These are phyloP conservation scores for Glycyrrhiza uralensis DNA, from an alignment of 306 rosid species.

Conservation along the genomic window DNA sequence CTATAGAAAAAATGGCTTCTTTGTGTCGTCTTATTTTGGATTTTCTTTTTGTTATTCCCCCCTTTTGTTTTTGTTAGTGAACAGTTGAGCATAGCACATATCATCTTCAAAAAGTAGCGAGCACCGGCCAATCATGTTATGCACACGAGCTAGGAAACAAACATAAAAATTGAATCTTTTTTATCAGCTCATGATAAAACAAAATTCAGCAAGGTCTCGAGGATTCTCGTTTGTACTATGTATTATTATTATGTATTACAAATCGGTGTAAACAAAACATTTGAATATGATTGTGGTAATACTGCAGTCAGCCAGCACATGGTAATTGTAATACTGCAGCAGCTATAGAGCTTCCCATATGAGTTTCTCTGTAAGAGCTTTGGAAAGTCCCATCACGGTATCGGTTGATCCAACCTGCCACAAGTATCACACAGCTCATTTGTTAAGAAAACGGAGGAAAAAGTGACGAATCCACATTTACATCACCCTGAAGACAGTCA, in stretches of 20 bases:
- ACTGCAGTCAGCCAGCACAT: background rate
- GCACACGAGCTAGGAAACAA: background rate
- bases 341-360: conserved; percentile 60
- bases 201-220: background rate
- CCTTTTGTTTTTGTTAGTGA: background rate
- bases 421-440: conserved; percentile 7
- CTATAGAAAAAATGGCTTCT: background rate
- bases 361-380: conserved; percentile 70
- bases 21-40: background rate
- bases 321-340: background rate
- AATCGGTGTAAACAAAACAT: background rate
- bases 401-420: conserved; percentile 75
- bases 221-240: conserved; percentile 15
- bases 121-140: background rate
- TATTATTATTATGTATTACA: background rate
- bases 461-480: background rate
- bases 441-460: conserved; percentile 2
- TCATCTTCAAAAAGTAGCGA: background rate
- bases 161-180: background rate
- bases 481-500: background rate
- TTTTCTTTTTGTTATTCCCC: background rate
- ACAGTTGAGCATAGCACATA: background rate
- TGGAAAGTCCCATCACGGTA: conserved; percentile 95
- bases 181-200: background rate
- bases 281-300: background rate